Conservation (phyloP, 2,329 filamentous ascomycete species). For the Penicillium sp. region DNA sequence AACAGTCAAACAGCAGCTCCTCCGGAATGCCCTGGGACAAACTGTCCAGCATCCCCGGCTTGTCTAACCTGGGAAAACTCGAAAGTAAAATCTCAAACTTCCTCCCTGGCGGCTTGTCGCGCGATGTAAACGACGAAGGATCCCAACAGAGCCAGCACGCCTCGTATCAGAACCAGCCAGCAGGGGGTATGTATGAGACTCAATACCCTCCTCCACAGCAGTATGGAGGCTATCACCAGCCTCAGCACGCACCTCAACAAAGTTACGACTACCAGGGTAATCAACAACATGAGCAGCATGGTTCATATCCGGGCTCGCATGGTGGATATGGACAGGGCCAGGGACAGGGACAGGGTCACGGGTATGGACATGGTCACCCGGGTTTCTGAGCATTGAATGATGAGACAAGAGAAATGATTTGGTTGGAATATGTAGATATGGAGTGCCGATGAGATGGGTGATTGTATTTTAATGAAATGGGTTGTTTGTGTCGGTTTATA, state of each 20-base stretch:
- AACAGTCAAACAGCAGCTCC: conserved; percentile 17
- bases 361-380: neutral
- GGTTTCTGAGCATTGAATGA: neutral
- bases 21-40: conserved; percentile 26
- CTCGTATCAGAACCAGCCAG: neutral
- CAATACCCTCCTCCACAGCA: neutral
- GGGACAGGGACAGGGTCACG: neutral
- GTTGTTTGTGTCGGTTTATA: too few relatives aligned
- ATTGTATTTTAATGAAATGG: neutral
- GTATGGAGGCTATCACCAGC: neutral
- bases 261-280: neutral
- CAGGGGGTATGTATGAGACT: neutral
- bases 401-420: neutral
- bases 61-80: conserved; percentile 39
- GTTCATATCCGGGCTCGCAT: neutral
- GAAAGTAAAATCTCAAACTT: conserved; percentile 32
- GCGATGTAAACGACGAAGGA: neutral
- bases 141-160: neutral
- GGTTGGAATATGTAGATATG: neutral
- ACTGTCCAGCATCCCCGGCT: conserved; percentile 29
- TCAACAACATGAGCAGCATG: neutral
- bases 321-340: neutral
- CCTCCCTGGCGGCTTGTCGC: conserved; percentile 24
- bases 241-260: neutral
- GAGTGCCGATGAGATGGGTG: neutral